Conservation (phyloP, 225 moss, liverwort and hornwort genomes). For the Antitrichia curtipendula region DNA sequence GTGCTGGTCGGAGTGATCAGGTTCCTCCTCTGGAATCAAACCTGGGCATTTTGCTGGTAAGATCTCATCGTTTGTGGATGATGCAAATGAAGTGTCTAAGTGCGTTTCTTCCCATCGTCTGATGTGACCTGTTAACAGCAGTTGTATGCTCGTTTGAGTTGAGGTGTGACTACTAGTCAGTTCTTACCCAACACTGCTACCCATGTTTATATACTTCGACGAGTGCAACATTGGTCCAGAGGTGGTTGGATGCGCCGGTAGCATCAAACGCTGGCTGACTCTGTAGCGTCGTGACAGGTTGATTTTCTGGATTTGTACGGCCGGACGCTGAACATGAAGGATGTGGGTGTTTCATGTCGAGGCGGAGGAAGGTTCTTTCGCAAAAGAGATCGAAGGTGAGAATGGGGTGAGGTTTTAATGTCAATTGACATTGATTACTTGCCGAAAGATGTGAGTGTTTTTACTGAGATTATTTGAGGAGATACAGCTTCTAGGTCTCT, state of each 20-base stretch:
- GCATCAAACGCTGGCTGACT: background rate
- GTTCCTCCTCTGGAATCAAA: slow-evolving; percentile 73
- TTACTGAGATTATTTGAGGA: background rate
- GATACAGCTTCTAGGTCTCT: background rate
- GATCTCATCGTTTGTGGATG: background rate
- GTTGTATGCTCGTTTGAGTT: background rate
- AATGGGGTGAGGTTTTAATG: background rate
- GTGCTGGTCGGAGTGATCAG: slow-evolving; percentile 20
- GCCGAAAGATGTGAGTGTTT: background rate
- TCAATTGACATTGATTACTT: background rate
- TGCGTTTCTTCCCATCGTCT: background rate
- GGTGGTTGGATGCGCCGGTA: background rate
- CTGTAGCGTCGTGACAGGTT: slow-evolving; percentile 35
- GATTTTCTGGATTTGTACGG: slow-evolving; percentile 97
- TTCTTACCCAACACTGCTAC: background rate
- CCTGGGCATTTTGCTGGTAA: slow-evolving; percentile 89
- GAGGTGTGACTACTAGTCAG: background rate
- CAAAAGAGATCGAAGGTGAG: slow-evolving; percentile 76
- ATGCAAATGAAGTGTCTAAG: background rate
- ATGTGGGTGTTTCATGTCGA: slow-evolving; percentile 91
- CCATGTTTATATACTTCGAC: background rate
- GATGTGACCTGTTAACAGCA: background rate
- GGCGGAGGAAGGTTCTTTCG: slow-evolving; percentile 74
- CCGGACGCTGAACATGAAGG: slow-evolving; percentile 72
- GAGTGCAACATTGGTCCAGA: background rate